A percentile compares a stretch with the other conserved stretches of the same genome.
These are phyloP conservation scores for Viola odorata DNA, from an alignment of 345 rosid genomes.

Conservation along the genomic window DNA sequence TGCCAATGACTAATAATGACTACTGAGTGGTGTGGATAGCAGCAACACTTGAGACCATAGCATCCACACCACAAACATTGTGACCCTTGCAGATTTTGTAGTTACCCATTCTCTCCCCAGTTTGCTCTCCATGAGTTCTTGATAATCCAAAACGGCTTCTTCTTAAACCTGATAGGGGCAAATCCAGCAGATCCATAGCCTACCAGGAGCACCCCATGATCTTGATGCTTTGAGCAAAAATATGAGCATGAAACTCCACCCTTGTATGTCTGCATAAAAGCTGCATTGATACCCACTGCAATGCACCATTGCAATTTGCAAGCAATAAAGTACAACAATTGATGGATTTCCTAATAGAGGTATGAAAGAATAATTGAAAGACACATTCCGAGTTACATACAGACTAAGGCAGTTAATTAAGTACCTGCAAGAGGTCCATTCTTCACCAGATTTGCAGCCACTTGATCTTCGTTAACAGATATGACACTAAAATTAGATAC, in stretches of 20 bases:
- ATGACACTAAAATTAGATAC: slow-evolving; percentile 86
- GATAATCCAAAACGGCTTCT: slow-evolving; percentile 85
- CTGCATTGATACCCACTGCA: slow-evolving; percentile 87
- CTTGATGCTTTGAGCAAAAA: slow-evolving; percentile 68
- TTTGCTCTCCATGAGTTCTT: slow-evolving; percentile 89
- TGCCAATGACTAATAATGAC: no score
- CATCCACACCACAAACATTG: slow-evolving; percentile 81
- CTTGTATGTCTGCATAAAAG: slow-evolving; percentile 83
- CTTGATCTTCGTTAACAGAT: slow-evolving; percentile 78
- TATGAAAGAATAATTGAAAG: background rate
- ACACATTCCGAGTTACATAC: background rate
- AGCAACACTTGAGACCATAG: slow-evolving; percentile 81
- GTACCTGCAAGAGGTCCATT: slow-evolving; percentile 92
- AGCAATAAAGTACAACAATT: no score
- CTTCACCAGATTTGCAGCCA: slow-evolving; percentile 83
- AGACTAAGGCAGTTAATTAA: background rate
- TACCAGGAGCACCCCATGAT: slow-evolving; percentile 83
- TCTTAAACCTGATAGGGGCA: slow-evolving; percentile 72
- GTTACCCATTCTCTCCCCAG: slow-evolving; percentile 84
- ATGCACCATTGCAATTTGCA: slow-evolving; percentile 43
- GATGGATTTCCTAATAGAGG: background rate
- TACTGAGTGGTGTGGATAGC: slow-evolving; percentile 44
- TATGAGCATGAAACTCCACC: slow-evolving; percentile 92
- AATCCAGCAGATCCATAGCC: slow-evolving; percentile 83
- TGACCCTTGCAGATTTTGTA: slow-evolving; percentile 82